Conservation (phyloP, 2,329 filamentous ascomycete species). For the Trichophyton benhamiae region DNA sequence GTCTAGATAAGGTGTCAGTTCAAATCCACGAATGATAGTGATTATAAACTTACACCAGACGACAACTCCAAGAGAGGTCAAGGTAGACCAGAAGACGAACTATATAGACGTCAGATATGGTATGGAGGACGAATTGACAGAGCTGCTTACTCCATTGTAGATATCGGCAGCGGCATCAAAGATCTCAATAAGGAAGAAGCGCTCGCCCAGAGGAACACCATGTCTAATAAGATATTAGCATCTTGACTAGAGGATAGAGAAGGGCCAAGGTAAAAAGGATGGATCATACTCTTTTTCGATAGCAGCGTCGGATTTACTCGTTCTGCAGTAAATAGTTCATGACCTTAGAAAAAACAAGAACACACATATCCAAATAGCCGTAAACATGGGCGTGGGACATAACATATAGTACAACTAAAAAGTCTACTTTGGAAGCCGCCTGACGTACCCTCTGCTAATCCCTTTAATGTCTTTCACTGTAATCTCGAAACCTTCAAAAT, state of each 20-base stretch:
- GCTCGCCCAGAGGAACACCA: constrained; percentile 48
- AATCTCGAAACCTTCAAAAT: constrained; percentile 82
- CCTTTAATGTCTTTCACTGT: constrained; percentile 81
- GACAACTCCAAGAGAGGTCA: constrained; percentile 76
- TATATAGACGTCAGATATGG: constrained; percentile 29
- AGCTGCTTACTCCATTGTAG: constrained; percentile 65
- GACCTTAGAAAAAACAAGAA: constrained; percentile 23
- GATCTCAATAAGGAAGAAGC: constrained; percentile 61
- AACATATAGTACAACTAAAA: constrained; percentile 40
- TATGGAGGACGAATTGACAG: neutral
- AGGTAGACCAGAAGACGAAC: constrained; percentile 92
- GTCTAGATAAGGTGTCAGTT: constrained; percentile 40
- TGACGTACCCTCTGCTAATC: constrained; percentile 94
- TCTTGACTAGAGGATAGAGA: neutral
- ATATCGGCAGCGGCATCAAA: constrained; percentile 77
- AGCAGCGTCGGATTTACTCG: constrained; percentile 38
- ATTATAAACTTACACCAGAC: constrained; percentile 69
- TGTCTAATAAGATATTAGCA: neutral
- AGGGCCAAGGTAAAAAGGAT: constrained; percentile 15
- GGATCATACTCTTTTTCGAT: constrained; percentile 61
- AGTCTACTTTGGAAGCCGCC: constrained; percentile 78
- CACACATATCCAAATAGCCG: constrained; percentile 20
- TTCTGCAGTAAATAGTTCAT: constrained; percentile 28
- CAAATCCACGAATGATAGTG: neutral
- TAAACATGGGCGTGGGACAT: constrained; percentile 20